Evolutionary conservation across 2,329 filamentous ascomycete genomes (phyloP).

Genomic region (Ophiocordyceps robertsii): DNA sequence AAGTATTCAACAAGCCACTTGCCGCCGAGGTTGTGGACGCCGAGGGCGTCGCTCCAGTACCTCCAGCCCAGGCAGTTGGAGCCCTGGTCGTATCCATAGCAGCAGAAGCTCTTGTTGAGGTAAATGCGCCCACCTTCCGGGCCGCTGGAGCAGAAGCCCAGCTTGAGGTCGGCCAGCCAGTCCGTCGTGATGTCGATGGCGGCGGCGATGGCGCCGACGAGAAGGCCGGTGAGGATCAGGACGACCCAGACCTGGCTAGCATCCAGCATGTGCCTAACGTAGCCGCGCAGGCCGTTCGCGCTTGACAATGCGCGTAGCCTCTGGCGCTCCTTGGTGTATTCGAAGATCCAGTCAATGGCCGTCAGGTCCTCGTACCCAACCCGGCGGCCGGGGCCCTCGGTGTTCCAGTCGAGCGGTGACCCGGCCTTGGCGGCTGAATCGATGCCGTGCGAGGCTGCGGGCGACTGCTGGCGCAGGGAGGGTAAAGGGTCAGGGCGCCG

Average conservation of each 20-base stretch:
- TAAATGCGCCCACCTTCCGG: conserved; percentile 78
- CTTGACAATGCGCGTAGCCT: conserved; percentile 64
- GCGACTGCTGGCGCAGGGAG: not conserved
- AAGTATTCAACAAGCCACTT: conserved; percentile 78
- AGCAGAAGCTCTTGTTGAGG: conserved; percentile 83
- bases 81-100: conserved; percentile 75
- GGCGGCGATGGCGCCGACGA: conserved; percentile 74
- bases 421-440: conserved; percentile 28
- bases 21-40: conserved; percentile 50
- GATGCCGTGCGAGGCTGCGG: conserved; percentile 9
- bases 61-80: conserved; percentile 79
- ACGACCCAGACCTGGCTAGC: conserved; percentile 87
- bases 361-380: conserved; percentile 94
- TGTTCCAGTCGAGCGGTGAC: conserved; percentile 63
- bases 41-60: conserved; percentile 66
- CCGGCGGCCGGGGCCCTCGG: conserved; percentile 75
- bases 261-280: conserved; percentile 62
- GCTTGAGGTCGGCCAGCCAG: conserved; percentile 88
- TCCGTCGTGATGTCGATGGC: conserved; percentile 82
- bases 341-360: conserved; percentile 98
- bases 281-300: conserved; percentile 57
- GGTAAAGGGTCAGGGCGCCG: conserved; percentile 11
- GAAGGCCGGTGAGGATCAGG: conserved; percentile 70
- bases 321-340: conserved; percentile 92
- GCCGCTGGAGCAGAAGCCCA: conserved; percentile 67